These are phyloP conservation scores for Saccharomyces hybrid DNA, from an alignment of 1,139 yeast genomes.

Conservation along the genomic window DNA sequence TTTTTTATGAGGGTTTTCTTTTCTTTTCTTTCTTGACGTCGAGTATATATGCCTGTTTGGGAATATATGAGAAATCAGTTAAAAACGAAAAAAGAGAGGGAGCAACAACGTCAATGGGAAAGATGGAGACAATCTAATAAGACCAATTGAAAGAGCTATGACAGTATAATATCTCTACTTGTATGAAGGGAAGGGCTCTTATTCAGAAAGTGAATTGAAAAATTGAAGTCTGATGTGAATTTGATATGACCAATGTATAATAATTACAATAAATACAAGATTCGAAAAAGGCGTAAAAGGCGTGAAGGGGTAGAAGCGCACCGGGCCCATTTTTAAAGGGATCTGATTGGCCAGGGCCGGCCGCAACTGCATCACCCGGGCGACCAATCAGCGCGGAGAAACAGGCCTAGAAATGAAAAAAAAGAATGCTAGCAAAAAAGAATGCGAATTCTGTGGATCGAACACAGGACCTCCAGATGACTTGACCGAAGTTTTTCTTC, in stretches of 20 bases:
- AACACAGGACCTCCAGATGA: slow-evolving; percentile 83
- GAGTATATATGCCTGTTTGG: not conserved
- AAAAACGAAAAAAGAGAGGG: slow-evolving; percentile 1
- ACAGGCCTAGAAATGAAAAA: not conserved
- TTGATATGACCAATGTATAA: not conserved
- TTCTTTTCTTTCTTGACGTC: not conserved
- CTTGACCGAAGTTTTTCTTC: slow-evolving; percentile 14
- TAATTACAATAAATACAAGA: not conserved
- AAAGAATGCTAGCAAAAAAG: not conserved
- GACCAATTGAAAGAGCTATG: not conserved
- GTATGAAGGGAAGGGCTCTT: not conserved
- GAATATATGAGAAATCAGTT: not conserved
- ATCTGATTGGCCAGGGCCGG: not conserved
- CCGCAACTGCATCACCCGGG: not conserved
- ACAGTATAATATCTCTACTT: not conserved
- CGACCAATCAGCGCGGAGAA: slow-evolving; percentile 1
- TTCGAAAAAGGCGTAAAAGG: not conserved
- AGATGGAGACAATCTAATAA: not conserved
- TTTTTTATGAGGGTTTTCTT: not conserved
- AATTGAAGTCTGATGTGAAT: not conserved
- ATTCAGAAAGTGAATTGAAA: not conserved
- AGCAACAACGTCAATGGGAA: not conserved
- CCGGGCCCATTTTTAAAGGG: slow-evolving; percentile 1
- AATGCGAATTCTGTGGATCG: slow-evolving; percentile 81
- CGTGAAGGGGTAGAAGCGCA: not conserved